Evolutionary conservation across 139 green algal species (phyloP).

Genomic region (Spirogloea muscicola): DNA sequence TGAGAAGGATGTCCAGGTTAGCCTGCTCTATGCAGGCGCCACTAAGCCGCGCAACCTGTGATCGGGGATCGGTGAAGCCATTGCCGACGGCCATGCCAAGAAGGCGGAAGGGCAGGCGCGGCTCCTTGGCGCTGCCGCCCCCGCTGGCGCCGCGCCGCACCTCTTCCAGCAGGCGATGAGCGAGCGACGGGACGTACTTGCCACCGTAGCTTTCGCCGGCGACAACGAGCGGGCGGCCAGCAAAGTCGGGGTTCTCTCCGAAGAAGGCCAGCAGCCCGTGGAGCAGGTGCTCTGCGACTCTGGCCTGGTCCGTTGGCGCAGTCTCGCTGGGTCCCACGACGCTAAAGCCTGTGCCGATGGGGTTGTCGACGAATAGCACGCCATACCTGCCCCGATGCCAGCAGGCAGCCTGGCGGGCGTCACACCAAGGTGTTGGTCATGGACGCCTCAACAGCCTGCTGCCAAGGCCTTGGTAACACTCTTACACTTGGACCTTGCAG

Average conservation of each 20-base stretch:
- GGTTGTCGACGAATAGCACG: slow-evolving; percentile 40
- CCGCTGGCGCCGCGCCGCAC: background rate
- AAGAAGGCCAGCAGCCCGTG: slow-evolving; percentile 10
- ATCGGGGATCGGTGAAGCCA: slow-evolving; percentile 55
- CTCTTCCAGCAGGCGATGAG: background rate
- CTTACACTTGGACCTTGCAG: too few species aligned
- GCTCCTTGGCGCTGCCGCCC: slow-evolving; percentile 1
- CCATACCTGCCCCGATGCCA: too few species aligned
- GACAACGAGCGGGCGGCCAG: slow-evolving; percentile 71
- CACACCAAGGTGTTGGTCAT: too few species aligned
- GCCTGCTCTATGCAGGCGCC: too few species aligned
- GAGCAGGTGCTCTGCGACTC: slow-evolving; percentile 10
- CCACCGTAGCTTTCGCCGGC: slow-evolving; percentile 79
- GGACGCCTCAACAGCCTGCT: too few species aligned
- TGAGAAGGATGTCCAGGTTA: too few species aligned
- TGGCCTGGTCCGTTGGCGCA: slow-evolving; percentile 13
- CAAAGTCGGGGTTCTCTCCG: slow-evolving; percentile 66
- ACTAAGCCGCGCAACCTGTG: too few species aligned
- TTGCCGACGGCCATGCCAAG: slow-evolving; percentile 52
- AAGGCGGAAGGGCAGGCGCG: slow-evolving; percentile 19
- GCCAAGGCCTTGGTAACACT: too few species aligned
- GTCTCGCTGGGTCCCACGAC: background rate
- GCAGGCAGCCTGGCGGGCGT: too few species aligned
- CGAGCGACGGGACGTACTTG: slow-evolving; percentile 34
- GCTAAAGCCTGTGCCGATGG: slow-evolving; percentile 35